Percentiles rank a stretch among this genome's conserved stretches.
Conservation (phyloP, 257 asterid genomes). For the Cordia subcordata region DNA sequence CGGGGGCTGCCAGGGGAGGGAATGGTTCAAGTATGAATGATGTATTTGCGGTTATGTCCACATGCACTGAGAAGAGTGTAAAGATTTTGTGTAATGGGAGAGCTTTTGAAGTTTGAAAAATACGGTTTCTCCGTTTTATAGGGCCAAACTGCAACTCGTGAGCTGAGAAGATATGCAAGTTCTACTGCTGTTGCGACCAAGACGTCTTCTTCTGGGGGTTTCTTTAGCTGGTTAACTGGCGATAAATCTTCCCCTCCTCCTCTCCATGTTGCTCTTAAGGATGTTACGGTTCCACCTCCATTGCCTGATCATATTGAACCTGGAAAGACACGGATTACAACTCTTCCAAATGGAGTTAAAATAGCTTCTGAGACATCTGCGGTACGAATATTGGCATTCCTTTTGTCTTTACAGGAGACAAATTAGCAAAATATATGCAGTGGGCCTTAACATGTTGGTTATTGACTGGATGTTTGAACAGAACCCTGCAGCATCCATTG, state of each 20-base stretch:
- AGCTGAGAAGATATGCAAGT: conserved; percentile 60
- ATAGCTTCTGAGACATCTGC: conserved; percentile 74
- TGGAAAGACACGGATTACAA: conserved; percentile 62
- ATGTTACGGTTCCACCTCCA: conserved; percentile 56
- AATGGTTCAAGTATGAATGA: no score
- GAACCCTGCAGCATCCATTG: conserved; percentile 84
- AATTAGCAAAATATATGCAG: not conserved
- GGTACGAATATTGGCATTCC: conserved; percentile 37
- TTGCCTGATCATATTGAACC: conserved; percentile 78
- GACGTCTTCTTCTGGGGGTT: conserved; percentile 52
- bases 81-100: no score
- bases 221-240: conserved; percentile 67
- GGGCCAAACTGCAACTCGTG: conserved; percentile 43
- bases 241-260: conserved; percentile 58
- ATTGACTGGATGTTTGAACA: conserved; percentile 23
- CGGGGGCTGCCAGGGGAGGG: no score
- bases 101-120: no score
- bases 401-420: not conserved
- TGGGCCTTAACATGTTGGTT: not conserved
- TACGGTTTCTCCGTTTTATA: conserved; percentile 7
- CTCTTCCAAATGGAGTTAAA: conserved; percentile 72
- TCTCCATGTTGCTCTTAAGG: conserved; percentile 69
- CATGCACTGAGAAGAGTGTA: no score
- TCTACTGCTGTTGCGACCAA: conserved; percentile 56
- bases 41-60: no score